Percentiles rank a stretch among this genome's conserved stretches.
Conservation (phyloP, 2,329 filamentous ascomycete species). For the Elsinoe batatas region DNA sequence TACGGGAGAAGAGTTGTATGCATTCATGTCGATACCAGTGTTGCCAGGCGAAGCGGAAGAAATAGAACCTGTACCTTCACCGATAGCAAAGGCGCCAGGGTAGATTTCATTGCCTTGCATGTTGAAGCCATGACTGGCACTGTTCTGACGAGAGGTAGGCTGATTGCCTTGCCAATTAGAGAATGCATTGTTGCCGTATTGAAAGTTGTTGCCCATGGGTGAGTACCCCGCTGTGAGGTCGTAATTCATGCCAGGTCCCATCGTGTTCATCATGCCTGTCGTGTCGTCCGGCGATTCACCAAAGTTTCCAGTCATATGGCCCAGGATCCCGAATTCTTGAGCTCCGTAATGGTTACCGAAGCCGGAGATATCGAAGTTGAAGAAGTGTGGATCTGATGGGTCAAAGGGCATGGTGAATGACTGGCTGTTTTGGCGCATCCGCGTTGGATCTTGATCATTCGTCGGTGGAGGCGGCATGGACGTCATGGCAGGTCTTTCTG, state of each 20-base stretch:
- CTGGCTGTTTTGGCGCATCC: conserved; percentile 27
- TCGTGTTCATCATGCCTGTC: conserved; percentile 22
- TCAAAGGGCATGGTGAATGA: conserved; percentile 59
- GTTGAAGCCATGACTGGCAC: conserved; percentile 34
- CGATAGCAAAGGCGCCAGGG: conserved; percentile 53
- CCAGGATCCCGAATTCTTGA: conserved; percentile 90
- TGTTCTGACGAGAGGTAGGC: conserved; percentile 33
- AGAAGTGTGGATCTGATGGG: conserved; percentile 80
- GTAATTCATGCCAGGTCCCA: conserved; percentile 22
- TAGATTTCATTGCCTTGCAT: conserved; percentile 25
- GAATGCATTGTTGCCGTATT: conserved; percentile 15
- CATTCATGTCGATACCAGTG: conserved; percentile 39
- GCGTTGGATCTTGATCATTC: neutral
- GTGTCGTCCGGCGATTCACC: conserved; percentile 25
- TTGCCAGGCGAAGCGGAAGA: conserved; percentile 49
- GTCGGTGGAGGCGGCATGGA: conserved; percentile 33
- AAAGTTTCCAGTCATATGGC: conserved; percentile 82
- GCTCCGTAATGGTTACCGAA: conserved; percentile 96
- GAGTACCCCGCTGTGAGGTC: conserved; percentile 4
- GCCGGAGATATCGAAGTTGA: conserved; percentile 91
- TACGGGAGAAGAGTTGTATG: conserved; percentile 25
- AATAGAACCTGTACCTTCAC: conserved; percentile 44
- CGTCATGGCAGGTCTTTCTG: conserved; percentile 36
- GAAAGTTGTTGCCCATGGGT: conserved; percentile 11
- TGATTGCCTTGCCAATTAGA: conserved; percentile 27